phyloP scores from a whole-genome alignment of 345 rosid genomes.

The Iberis pinnata region DNA sequence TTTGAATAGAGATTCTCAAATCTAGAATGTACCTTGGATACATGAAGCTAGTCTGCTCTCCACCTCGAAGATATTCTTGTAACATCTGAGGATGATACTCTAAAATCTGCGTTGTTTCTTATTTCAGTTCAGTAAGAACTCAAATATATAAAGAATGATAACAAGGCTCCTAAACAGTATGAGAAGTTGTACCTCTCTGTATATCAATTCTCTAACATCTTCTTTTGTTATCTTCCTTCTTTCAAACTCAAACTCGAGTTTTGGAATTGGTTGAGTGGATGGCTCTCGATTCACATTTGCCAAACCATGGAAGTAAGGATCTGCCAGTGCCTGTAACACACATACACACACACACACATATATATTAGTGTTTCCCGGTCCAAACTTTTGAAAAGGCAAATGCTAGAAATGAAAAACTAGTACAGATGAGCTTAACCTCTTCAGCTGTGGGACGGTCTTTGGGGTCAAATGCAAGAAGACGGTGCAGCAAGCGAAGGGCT shows the following conservation, averaged over 20 bases:
- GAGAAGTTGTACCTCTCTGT: conserved; percentile 64
- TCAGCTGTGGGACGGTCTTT: conserved; percentile 95
- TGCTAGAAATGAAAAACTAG: not conserved
- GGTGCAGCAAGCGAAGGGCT: conserved; percentile 72
- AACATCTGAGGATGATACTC: conserved; percentile 99
- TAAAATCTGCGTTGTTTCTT: conserved; percentile 52
- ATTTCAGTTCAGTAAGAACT: not conserved
- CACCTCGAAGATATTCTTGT: conserved; percentile 86
- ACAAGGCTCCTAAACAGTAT: not conserved
- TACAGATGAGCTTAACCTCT: conserved; percentile 39
- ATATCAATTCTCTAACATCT: conserved; percentile 90
- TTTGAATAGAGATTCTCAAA: not conserved
- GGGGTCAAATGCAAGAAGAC: conserved; percentile 92
- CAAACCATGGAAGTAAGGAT: conserved; percentile 83
- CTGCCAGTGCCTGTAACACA: conserved; percentile 66
- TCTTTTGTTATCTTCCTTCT: conserved; percentile 85
- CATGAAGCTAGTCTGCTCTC: conserved; percentile 96
- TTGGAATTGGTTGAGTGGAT: conserved; percentile 83
- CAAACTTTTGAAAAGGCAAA: not conserved
- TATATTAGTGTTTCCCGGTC: conserved; percentile 6
- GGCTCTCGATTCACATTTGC: conserved; percentile 92
- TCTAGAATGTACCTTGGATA: conserved; percentile 64
- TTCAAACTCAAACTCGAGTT: conserved; percentile 96
- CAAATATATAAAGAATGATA: too few species aligned
- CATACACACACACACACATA: not conserved